These are phyloP conservation scores for Talaromyces atroroseus DNA, from an alignment of 2,329 filamentous ascomycete species.

Conservation along the genomic window DNA sequence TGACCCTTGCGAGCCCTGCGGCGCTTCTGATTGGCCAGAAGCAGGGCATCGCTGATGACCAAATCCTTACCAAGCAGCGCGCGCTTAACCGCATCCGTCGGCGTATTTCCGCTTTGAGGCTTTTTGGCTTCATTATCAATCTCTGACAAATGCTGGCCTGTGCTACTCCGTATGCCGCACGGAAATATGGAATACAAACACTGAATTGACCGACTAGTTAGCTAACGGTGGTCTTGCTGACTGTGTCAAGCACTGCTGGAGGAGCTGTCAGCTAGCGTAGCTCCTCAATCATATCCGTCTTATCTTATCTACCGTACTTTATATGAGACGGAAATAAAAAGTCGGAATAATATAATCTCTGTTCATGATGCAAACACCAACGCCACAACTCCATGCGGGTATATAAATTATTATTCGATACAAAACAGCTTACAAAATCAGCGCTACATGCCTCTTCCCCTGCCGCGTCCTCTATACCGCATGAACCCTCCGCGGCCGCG, in stretches of 20 bases:
- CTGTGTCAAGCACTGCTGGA: too few relatives aligned
- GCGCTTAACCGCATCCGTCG: background rate
- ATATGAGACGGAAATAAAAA: too few relatives aligned
- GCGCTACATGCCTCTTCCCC: conserved; percentile 21
- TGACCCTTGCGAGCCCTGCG: too few relatives aligned
- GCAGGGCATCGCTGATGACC: conserved; percentile 2
- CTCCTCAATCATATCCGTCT: background rate
- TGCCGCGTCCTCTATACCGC: conserved; percentile 43
- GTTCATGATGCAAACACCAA: background rate
- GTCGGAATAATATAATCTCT: background rate
- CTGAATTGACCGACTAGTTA: too few relatives aligned
- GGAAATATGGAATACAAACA: background rate
- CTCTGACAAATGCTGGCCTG: background rate
- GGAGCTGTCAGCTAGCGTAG: too few relatives aligned
- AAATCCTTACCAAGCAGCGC: conserved; percentile 12
- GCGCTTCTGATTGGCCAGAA: background rate
- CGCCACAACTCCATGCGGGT: conserved; percentile 3
- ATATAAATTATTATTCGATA: background rate
- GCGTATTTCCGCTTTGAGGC: background rate
- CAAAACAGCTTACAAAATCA: too few relatives aligned
- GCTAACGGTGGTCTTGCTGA: too few relatives aligned
- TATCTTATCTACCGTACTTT: background rate
- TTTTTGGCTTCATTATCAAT: background rate
- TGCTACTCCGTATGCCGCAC: background rate
- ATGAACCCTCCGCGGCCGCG: conserved; percentile 46